Evolutionary conservation across 75 land plant species (phyloP).

Genomic region (Pseudotsuga menziesii): DNA sequence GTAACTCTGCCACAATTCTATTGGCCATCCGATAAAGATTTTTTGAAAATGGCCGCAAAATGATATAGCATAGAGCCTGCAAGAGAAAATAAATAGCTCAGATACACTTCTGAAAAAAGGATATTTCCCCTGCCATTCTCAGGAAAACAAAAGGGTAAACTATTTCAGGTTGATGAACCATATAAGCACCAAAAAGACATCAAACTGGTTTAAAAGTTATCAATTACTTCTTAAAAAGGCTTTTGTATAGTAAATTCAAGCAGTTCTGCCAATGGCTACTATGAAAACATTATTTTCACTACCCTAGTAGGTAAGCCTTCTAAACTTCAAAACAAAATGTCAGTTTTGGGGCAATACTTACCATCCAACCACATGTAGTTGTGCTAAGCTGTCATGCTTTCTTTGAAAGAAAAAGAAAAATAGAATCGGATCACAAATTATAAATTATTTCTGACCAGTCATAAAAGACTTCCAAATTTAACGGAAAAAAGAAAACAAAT

Average conservation of each 20-base stretch:
- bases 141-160: background rate
- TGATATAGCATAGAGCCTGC: conserved; percentile 56
- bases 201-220: background rate
- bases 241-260: background rate
- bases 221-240: background rate
- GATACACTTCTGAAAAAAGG: background rate
- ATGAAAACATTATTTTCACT: background rate
- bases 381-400: background rate
- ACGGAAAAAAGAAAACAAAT: background rate
- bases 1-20: conserved; percentile 56
- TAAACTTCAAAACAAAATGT: background rate
- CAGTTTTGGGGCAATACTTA: background rate
- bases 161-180: background rate
- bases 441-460: background rate
- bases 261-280: background rate
- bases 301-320: background rate
- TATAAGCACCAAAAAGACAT: background rate
- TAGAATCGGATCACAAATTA: background rate
- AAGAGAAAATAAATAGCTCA: conserved; percentile 11
- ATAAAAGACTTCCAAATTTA: background rate
- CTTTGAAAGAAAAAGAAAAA: background rate
- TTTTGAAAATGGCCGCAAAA: conserved; percentile 74
- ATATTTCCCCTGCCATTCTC: background rate
- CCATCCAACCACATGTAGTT: background rate
- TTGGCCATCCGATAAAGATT: conserved; percentile 63